phyloP scores from a whole-genome alignment of 2,329 filamentous ascomycete species.

The Plenodomus biglobosus region DNA sequence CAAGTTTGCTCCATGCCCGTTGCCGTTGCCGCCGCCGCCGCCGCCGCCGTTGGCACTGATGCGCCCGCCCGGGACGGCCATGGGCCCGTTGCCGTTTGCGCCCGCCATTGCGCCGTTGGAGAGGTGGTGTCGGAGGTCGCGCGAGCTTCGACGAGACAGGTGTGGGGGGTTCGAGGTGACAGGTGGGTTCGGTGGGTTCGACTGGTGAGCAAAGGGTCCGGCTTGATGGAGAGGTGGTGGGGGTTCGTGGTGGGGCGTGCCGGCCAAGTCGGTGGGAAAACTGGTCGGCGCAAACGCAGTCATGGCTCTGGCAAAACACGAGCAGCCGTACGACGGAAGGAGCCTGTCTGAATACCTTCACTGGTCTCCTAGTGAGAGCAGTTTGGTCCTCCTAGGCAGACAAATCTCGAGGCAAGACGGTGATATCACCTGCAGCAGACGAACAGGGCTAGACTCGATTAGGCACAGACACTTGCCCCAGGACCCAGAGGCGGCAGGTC shows the following conservation, averaged over 20 bases:
- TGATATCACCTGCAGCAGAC: slow-evolving; percentile 15
- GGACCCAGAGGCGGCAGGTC: slow-evolving; percentile 7
- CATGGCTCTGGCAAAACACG: slow-evolving; percentile 21
- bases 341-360: slow-evolving; percentile 5
- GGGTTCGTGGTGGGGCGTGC: slow-evolving; percentile 36
- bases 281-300: slow-evolving; percentile 31
- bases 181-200: slow-evolving; percentile 21
- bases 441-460: slow-evolving; percentile 20
- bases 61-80: slow-evolving; percentile 42
- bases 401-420: slow-evolving; percentile 12
- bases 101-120: slow-evolving; percentile 39
- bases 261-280: slow-evolving; percentile 21
- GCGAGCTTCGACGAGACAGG: slow-evolving; percentile 30
- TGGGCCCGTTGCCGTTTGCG: slow-evolving; percentile 39
- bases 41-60: slow-evolving; percentile 5
- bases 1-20: slow-evolving; percentile 35
- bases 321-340: slow-evolving; percentile 6
- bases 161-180: slow-evolving; percentile 24
- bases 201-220: slow-evolving; percentile 33
- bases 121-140: slow-evolving; percentile 33
- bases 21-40: slow-evolving; percentile 16
- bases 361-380: background rate
- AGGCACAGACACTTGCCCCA: slow-evolving; percentile 12
- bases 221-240: slow-evolving; percentile 25
- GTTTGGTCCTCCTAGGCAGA: background rate